A percentile compares a stretch with the other conserved stretches of the same genome.
phyloP scores from a whole-genome alignment of 495 filamentous ascomycete species.

The Penicillium silybi region DNA sequence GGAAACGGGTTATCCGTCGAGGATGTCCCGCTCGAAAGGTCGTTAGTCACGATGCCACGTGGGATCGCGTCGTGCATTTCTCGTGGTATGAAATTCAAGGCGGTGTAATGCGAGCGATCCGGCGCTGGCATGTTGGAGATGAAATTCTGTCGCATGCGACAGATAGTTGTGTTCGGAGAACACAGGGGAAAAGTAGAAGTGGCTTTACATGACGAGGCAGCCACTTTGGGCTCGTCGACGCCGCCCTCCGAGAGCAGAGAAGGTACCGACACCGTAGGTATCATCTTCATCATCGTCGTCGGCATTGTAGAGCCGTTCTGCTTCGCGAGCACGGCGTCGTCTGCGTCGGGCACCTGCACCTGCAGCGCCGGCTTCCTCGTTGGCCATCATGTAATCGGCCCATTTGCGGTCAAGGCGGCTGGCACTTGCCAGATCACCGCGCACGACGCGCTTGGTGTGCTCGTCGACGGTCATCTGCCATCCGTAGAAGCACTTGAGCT shows the following conservation, averaged over 20 bases:
- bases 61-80: constrained; percentile 2
- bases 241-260: constrained; percentile 24
- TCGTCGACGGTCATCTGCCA: constrained; percentile 95
- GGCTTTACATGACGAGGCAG: constrained; percentile 52
- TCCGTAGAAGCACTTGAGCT: constrained; percentile 88
- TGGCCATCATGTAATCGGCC: constrained; percentile 91
- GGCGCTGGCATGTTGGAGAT: constrained; percentile 5
- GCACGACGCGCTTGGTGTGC: constrained; percentile 77
- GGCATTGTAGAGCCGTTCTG: constrained; percentile 63
- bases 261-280: constrained; percentile 22
- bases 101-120: constrained; percentile 9
- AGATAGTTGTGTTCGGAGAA: neutral
- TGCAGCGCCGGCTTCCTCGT: constrained; percentile 73
- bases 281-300: constrained; percentile 67
- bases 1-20: neutral
- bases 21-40: neutral
- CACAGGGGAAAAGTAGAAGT: constrained; percentile 1
- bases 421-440: constrained; percentile 68
- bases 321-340: constrained; percentile 71
- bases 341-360: constrained; percentile 64
- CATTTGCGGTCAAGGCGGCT: constrained; percentile 78
- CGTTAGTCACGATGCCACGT: neutral
- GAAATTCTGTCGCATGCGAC: too few relatives aligned
- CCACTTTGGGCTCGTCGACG: constrained; percentile 53
- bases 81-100: neutral